These are phyloP conservation scores for Pseudonectria buxi DNA, from an alignment of 2,329 filamentous ascomycete genomes.

Conservation along the genomic window DNA sequence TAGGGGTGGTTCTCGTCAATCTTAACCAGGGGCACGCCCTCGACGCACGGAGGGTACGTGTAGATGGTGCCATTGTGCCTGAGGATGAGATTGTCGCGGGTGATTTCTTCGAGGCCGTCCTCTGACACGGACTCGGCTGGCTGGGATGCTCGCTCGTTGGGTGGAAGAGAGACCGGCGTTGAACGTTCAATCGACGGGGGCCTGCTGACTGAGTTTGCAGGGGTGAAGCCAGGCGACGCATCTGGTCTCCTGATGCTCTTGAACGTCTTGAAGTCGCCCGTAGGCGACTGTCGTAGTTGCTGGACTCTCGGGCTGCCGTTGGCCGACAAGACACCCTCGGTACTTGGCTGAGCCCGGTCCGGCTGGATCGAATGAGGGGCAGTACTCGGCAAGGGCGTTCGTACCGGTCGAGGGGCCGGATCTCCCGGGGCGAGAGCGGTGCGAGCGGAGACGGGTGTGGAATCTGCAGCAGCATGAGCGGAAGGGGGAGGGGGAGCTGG, in stretches of 20 bases:
- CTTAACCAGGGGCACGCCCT: constrained; percentile 46
- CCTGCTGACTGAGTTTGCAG: constrained; percentile 24
- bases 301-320: constrained; percentile 9
- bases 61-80: constrained; percentile 43
- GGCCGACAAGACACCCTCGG: constrained; percentile 10
- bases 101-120: constrained; percentile 32
- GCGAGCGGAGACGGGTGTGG: not conserved
- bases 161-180: constrained; percentile 20
- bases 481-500: not conserved
- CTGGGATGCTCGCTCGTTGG: constrained; percentile 21
- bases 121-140: constrained; percentile 9
- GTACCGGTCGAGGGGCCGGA: not conserved
- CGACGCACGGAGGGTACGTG: constrained; percentile 44
- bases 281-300: constrained; percentile 21
- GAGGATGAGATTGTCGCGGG: constrained; percentile 36
- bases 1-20: constrained; percentile 45
- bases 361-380: constrained; percentile 2
- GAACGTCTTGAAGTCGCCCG: not conserved
- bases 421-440: not conserved
- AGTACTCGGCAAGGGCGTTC: not conserved
- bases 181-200: constrained; percentile 22
- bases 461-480: not conserved
- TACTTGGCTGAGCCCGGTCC: constrained; percentile 15
- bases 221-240: constrained; percentile 21
- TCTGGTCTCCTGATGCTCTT: too few relatives aligned